phyloP scores from a whole-genome alignment of 75 land plant species.

The Pinus albicaulis region DNA sequence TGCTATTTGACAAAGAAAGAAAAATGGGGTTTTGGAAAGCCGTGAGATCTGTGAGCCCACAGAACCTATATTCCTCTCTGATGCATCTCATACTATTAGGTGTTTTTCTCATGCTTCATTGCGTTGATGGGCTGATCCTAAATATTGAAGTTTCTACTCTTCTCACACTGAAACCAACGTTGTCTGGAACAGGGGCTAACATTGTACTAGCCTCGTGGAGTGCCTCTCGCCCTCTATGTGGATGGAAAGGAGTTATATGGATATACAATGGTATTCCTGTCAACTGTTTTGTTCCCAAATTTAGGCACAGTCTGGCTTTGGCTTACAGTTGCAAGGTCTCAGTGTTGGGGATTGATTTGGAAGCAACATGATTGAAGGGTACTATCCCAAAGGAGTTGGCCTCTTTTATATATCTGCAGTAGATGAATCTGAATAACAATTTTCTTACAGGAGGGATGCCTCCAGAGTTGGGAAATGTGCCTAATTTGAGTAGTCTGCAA shows the following conservation, averaged over 20 bases:
- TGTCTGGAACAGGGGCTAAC: neutral
- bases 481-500: no score
- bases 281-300: slow-evolving; percentile 9
- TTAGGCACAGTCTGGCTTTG: slow-evolving; percentile 1
- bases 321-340: slow-evolving; percentile 9
- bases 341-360: slow-evolving; percentile 2
- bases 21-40: neutral
- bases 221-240: slow-evolving; percentile 8
- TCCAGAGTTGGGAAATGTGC: no score
- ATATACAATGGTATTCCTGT: slow-evolving; percentile 9
- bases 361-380: slow-evolving; percentile 9
- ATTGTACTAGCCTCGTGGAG: slow-evolving; percentile 11
- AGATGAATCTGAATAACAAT: slow-evolving; percentile 23
- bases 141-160: slow-evolving; percentile 12
- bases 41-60: neutral
- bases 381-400: slow-evolving; percentile 10
- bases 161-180: slow-evolving; percentile 3
- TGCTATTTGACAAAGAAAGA: neutral
- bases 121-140: slow-evolving; percentile 6
- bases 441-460: slow-evolving; percentile 17
- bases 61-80: neutral
- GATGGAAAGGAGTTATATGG: slow-evolving; percentile 15
- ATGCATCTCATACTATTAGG: neutral
- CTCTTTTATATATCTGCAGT: slow-evolving; percentile 8
- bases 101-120: no score